Evolutionary conservation across 441 rosid species (phyloP).

Genomic region (Cnidoscolus chayamansa): DNA sequence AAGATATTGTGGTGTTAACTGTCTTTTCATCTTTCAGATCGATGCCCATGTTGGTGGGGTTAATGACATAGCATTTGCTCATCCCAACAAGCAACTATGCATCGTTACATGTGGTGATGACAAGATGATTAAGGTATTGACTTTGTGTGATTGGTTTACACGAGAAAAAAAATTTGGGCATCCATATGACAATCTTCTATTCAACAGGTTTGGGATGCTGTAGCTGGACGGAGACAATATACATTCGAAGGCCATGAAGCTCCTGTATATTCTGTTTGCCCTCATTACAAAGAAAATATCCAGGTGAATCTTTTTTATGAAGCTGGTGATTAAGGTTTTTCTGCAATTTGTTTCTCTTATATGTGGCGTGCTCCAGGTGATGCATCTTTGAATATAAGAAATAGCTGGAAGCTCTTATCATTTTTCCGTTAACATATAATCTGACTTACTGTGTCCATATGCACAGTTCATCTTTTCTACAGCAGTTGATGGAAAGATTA

Average conservation of each 20-base stretch:
- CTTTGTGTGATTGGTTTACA: neutral
- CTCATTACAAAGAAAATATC: constrained; percentile 71
- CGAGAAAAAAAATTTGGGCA: constrained; percentile 8
- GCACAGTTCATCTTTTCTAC: constrained; percentile 87
- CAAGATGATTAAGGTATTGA: constrained; percentile 65
- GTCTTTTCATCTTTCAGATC: constrained; percentile 36
- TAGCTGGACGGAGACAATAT: constrained; percentile 46
- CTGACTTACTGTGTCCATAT: constrained; percentile 11
- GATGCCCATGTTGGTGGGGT: constrained; percentile 69
- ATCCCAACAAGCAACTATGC: constrained; percentile 64
- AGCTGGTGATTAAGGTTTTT: constrained; percentile 3
- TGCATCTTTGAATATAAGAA: constrained; percentile 1
- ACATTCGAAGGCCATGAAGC: constrained; percentile 89
- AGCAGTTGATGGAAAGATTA: constrained; percentile 84
- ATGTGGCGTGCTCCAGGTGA: neutral
- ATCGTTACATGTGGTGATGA: constrained; percentile 85
- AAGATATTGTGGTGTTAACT: constrained; percentile 10
- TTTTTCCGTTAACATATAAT: constrained; percentile 7
- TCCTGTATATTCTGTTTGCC: constrained; percentile 85
- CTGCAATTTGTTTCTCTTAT: neutral
- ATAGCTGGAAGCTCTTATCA: neutral
- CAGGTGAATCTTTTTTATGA: constrained; percentile 39
- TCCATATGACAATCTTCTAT: constrained; percentile 4
- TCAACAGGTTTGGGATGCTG: constrained; percentile 77
- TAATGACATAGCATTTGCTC: constrained; percentile 62